Base-by-base conservation (phyloP, 306 rosid species). In the Leucaena leucocephala region DNA sequence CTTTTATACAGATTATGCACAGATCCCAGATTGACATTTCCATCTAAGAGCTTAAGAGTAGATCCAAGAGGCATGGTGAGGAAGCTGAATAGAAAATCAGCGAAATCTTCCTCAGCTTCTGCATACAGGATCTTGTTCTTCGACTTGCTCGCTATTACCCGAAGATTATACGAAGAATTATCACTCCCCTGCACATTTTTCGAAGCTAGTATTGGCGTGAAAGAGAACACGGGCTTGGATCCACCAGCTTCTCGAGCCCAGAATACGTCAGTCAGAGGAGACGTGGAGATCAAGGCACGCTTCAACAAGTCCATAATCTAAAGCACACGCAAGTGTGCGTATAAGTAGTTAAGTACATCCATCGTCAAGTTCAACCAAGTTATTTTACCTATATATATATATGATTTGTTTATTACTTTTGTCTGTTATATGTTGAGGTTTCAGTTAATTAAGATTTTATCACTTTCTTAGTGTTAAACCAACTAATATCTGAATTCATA, bases 11-110 rank as follows among this genome's bases (percentile, higher is more conserved):
- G 52, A 40, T 36, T 72, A 38, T 34, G 40, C 16, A 73, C 33
- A 4, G 59, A 50, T 42, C 79, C 78, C 48, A 54, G 3, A 3
- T 12, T 8, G 9, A 49, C 17, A 14, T 61, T 48, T 4, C 17
- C 55, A 42, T 66, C 42, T 55, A 72, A 27, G 14, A 64, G 59
- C 17, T 33, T 73, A 7, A 80, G 16, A 42, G 35, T 35, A 8
- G 52, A 62, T 46, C 82, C 82, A 52, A 79, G 52, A 27, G 82
- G 82, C 38, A 17, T 27, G 15, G 74, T 39, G n/a, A 77, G 81
- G 66, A 77, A 50, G 74, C 67, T 50, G 12, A 77, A 67, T 14
- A 77, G 67, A 14, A 66, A 77, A 77, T 77, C 81, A 36, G 43
- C 11, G 7, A 66, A 67, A 39, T 67, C 74, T 52, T 1, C 74